phyloP scores from a whole-genome alignment of 2,329 filamentous ascomycete genomes.

The Xylaria multiplex region DNA sequence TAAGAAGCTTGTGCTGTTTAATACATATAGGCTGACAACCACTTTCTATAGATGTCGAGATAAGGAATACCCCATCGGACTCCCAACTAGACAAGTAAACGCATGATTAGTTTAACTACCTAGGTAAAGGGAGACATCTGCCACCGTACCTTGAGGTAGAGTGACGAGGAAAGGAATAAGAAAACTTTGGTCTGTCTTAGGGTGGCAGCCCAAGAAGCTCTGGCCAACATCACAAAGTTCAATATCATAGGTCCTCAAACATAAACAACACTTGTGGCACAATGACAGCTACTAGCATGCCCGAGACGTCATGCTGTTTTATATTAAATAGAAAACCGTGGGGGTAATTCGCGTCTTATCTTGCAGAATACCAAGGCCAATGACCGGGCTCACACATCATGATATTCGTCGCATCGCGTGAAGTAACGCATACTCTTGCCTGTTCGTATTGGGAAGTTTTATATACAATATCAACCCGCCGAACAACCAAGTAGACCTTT shows the following conservation, averaged over 20 bases:
- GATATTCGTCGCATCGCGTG: too few relatives aligned
- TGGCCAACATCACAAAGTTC: neutral
- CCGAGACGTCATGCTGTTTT: neutral
- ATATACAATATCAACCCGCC: constrained; percentile 5
- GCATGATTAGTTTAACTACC: neutral
- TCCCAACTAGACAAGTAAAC: neutral
- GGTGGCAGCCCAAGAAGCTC: too few relatives aligned
- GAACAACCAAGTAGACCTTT: neutral
- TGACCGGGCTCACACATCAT: neutral
- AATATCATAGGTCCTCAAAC: neutral
- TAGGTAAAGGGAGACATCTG: too few relatives aligned
- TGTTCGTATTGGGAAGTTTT: neutral
- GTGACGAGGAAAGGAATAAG: neutral
- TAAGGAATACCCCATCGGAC: constrained; percentile 7
- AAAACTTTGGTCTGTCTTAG: too few relatives aligned
- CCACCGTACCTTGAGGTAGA: neutral
- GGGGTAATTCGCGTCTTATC: neutral
- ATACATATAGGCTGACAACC: neutral
- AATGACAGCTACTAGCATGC: neutral
- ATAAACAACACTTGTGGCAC: too few relatives aligned
- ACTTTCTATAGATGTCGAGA: neutral
- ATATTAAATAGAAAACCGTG: too few relatives aligned
- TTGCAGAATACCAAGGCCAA: neutral
- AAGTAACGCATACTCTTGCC: neutral
- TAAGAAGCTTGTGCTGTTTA: neutral